Evolutionary conservation across 345 rosid species (phyloP).

Genomic region (Gossypium rotundifolium): DNA sequence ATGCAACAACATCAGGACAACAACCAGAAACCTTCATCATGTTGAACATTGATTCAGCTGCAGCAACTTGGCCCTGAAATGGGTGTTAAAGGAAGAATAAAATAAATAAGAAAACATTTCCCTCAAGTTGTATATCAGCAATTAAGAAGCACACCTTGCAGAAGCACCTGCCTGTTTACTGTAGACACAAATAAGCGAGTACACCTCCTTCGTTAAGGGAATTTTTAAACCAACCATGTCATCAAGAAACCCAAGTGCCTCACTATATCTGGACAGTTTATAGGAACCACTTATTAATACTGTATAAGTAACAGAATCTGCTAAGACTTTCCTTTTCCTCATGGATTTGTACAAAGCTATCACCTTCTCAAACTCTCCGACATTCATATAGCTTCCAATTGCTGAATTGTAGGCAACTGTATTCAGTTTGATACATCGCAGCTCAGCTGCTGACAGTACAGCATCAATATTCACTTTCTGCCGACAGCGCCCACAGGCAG

Average conservation of each 20-base stretch:
- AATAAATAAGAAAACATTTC: slow-evolving; percentile 3
- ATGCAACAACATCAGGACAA: slow-evolving; percentile 66
- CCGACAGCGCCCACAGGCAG: slow-evolving; percentile 76
- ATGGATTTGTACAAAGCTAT: slow-evolving; percentile 54
- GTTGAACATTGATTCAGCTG: slow-evolving; percentile 77
- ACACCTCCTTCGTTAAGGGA: slow-evolving; percentile 71
- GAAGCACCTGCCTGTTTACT: slow-evolving; percentile 67
- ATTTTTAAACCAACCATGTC: slow-evolving; percentile 55
- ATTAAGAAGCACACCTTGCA: slow-evolving; percentile 8
- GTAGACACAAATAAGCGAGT: slow-evolving; percentile 62
- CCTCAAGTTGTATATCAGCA: neutral
- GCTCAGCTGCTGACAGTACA: slow-evolving; percentile 69
- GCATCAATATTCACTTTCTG: slow-evolving; percentile 68
- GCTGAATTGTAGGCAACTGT: slow-evolving; percentile 84
- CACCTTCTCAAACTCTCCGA: slow-evolving; percentile 77
- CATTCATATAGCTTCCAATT: slow-evolving; percentile 75
- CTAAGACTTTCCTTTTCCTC: slow-evolving; percentile 57
- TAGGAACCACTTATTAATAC: slow-evolving; percentile 69
- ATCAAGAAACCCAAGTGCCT: slow-evolving; percentile 64
- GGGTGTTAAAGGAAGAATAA: neutral
- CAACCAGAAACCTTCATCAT: slow-evolving; percentile 66
- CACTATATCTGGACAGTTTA: slow-evolving; percentile 62
- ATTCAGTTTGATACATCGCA: slow-evolving; percentile 72
- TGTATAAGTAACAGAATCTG: slow-evolving; percentile 77
- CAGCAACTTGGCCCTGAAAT: slow-evolving; percentile 56